A percentile compares a stretch with the other conserved stretches of the same genome.
These are phyloP conservation scores for Claviceps sp. DNA, from an alignment of 2,329 filamentous ascomycete genomes.

Conservation along the genomic window DNA sequence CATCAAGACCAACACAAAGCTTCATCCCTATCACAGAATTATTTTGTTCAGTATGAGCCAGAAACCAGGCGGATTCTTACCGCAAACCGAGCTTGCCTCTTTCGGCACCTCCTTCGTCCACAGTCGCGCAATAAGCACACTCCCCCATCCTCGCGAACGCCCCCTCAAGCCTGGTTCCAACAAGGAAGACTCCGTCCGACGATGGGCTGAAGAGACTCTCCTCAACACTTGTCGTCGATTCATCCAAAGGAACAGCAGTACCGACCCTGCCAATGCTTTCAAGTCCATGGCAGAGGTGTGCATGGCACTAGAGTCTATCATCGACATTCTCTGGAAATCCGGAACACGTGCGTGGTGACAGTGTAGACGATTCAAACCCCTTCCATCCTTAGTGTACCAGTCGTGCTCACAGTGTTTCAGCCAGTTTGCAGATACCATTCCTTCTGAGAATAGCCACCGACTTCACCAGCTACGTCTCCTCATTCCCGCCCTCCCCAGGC, in stretches of 20 bases:
- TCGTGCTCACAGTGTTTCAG: constrained; percentile 26
- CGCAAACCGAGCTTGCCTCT: constrained; percentile 32
- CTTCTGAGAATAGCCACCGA: constrained; percentile 65
- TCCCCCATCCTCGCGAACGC: constrained; percentile 42
- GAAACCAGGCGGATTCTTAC: constrained; percentile 39
- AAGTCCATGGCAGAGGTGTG: constrained; percentile 55
- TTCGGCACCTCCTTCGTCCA: constrained; percentile 40
- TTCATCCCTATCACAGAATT: not conserved
- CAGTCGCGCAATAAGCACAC: constrained; percentile 21
- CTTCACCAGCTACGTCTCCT: constrained; percentile 55
- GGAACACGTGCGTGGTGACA: constrained; percentile 57
- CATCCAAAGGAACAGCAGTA: constrained; percentile 42
- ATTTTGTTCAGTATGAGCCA: not conserved
- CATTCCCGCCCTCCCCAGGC: constrained; percentile 50
- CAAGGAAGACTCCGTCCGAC: constrained; percentile 46
- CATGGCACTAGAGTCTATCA: constrained; percentile 56
- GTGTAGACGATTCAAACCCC: too few relatives aligned
- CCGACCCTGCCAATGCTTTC: constrained; percentile 35
- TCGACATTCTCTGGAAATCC: constrained; percentile 76
- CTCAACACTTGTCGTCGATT: constrained; percentile 43
- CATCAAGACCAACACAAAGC: too few relatives aligned
- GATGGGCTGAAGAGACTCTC: constrained; percentile 42
- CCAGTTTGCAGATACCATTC: constrained; percentile 70
- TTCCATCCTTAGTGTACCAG: too few relatives aligned
- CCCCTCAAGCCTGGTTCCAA: constrained; percentile 41